Conservation (phyloP, 352 stramenopile genomes). For the Pythium angustatum region DNA sequence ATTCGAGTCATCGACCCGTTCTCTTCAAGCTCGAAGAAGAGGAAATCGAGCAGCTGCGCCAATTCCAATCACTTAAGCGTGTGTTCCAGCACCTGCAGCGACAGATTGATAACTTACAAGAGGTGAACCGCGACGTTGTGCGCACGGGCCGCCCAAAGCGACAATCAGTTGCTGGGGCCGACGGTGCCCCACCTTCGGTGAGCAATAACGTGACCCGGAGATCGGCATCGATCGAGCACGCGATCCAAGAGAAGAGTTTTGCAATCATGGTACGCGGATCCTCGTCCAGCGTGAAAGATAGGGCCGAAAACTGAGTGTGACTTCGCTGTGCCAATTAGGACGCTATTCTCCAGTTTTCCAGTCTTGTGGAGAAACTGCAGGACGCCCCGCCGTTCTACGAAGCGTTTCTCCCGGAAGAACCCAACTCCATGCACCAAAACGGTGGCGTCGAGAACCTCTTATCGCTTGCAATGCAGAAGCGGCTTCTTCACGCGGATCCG, state of each 20-base stretch:
- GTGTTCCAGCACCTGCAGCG: constrained; percentile 57
- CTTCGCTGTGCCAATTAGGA: constrained; percentile 35
- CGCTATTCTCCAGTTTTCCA: constrained; percentile 59
- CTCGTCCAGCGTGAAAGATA: too few relatives aligned
- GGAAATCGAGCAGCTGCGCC: constrained; percentile 41
- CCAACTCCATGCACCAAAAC: neutral
- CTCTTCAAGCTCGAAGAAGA: constrained; percentile 47
- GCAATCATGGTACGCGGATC: constrained; percentile 62
- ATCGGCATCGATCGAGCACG: constrained; percentile 40
- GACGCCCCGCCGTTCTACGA: constrained; percentile 54
- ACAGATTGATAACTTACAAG: constrained; percentile 45
- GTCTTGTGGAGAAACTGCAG: constrained; percentile 54
- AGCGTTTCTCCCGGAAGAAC: constrained; percentile 15
- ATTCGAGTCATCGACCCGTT: constrained; percentile 3
- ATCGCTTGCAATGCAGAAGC: constrained; percentile 4
- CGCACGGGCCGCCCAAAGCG: constrained; percentile 25
- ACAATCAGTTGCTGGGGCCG: neutral
- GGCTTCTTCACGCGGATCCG: constrained; percentile 11
- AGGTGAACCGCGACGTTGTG: constrained; percentile 33
- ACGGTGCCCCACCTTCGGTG: neutral
- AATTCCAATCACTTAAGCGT: constrained; percentile 51
- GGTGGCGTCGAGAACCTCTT: constrained; percentile 7
- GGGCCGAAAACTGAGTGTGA: constrained; percentile 2
- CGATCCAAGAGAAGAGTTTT: constrained; percentile 54
- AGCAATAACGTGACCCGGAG: constrained; percentile 27